These are phyloP conservation scores for Apiospora hydei DNA, from an alignment of 2,329 filamentous ascomycete species.

Conservation along the genomic window DNA sequence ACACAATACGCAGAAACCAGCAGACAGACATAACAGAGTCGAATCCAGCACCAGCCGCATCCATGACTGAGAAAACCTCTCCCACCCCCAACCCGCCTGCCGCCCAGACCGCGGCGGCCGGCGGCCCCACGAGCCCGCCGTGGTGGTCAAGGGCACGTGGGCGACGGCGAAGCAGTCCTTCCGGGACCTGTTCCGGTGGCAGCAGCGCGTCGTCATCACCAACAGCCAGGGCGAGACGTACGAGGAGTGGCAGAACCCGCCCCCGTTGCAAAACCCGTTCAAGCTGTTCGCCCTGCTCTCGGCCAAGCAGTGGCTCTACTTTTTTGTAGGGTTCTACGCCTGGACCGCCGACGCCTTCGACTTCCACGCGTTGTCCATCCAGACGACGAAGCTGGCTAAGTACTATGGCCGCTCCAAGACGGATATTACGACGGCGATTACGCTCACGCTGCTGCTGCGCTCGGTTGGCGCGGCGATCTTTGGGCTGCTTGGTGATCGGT, in stretches of 20 bases:
- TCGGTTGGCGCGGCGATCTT: slow-evolving; percentile 79
- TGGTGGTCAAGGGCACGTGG: slow-evolving; percentile 70
- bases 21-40: not conserved
- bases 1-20: not conserved
- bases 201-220: slow-evolving; percentile 72
- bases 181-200: slow-evolving; percentile 74
- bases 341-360: slow-evolving; percentile 88
- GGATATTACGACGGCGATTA: slow-evolving; percentile 75
- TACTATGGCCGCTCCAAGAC: slow-evolving; percentile 56
- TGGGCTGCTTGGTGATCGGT: slow-evolving; percentile 79
- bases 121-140: slow-evolving; percentile 51
- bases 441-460: slow-evolving; percentile 75
- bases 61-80: slow-evolving; percentile 6
- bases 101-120: slow-evolving; percentile 34
- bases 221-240: slow-evolving; percentile 70
- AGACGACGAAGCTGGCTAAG: slow-evolving; percentile 56
- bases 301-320: slow-evolving; percentile 75
- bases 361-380: slow-evolving; percentile 82
- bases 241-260: slow-evolving; percentile 73
- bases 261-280: slow-evolving; percentile 74
- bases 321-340: slow-evolving; percentile 75
- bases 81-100: slow-evolving; percentile 8
- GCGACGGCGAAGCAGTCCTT: slow-evolving; percentile 71
- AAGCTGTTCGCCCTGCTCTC: slow-evolving; percentile 70
- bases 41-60: not conserved